Percentiles rank a stretch among this genome's conserved stretches.
Evolutionary conservation across 345 rosid species (phyloP).

Genomic region (Bretschneidera sinensis): DNA sequence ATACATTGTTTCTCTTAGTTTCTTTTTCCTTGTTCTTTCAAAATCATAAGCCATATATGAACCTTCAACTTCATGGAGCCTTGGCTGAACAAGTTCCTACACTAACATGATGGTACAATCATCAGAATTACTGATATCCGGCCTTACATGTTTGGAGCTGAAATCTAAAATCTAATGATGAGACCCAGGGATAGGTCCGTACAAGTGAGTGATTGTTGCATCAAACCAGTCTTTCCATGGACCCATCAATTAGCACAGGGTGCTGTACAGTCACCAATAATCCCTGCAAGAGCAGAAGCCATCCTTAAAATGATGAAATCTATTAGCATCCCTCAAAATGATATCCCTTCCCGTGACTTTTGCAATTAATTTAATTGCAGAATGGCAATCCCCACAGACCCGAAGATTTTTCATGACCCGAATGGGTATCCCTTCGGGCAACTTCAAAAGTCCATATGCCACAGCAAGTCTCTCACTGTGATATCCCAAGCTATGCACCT

Average conservation of each 20-base stretch:
- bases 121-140: background rate
- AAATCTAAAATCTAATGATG: background rate
- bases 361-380: slow-evolving; percentile 69
- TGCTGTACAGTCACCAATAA: slow-evolving; percentile 46
- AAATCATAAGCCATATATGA: background rate
- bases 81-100: too few relatives aligned
- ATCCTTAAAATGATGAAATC: slow-evolving; percentile 74
- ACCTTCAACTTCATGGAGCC: background rate
- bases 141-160: background rate
- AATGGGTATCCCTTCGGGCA: slow-evolving; percentile 60
- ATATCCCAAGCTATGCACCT: slow-evolving; percentile 47
- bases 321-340: slow-evolving; percentile 72
- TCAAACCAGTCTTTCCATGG: background rate
- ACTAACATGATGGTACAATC: background rate
- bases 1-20: background rate
- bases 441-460: slow-evolving; percentile 74
- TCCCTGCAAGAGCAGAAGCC: slow-evolving; percentile 75
- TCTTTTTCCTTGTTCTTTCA: background rate
- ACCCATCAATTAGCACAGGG: background rate
- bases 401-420: slow-evolving; percentile 82
- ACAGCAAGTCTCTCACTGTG: slow-evolving; percentile 79
- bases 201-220: background rate
- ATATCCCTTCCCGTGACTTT: slow-evolving; percentile 62
- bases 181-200: background rate
- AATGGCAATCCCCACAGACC: slow-evolving; percentile 77